Base-by-base conservation (phyloP, 2,329 filamentous ascomycete genomes). In the Fusarium pininemorale region DNA sequence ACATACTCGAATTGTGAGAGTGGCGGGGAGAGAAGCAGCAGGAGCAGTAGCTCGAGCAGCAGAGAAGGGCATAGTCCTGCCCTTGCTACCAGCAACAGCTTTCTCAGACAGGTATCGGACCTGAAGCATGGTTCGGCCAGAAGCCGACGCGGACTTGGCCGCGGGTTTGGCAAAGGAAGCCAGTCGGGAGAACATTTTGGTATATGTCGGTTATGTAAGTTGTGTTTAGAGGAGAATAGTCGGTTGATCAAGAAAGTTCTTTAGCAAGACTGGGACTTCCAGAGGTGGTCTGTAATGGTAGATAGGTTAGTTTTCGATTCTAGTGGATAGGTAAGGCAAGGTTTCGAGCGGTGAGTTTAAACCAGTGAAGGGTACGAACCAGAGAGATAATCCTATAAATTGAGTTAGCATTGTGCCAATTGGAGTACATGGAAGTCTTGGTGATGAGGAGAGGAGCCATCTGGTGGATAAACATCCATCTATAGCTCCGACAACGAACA, bases 1-100 rank as follows among this genome's bases (percentile, higher is more conserved):
- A 84, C 90, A 63, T 87, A 94, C 93, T 85, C 93, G 93, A 83
- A 99, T 97, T 74, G 96, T 98, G 81, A 99, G 94, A 67, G 96
- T 98, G 73, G 96, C 96, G 79, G 82, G 81, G 45, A 83, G 61
- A 58, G 80, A 80, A 44, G 91, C 89, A 72, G 90, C 90, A 69
- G 92, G 90, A 74, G 92, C 81, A 54, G 88, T 95, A 70, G 90
- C 88, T 75, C 87, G 87, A 73, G 87, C 84, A 72, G 87, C 85
- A 66, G 84, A 85, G 41, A 85, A 83, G 72, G 92, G 90, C 86
- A 93, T 91, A 77, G 89, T 87, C 79, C 93, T 90, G 79, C 91
- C 90, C 80, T 90, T 91, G 84, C 90, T 94, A 77, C 89, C 90
- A 77, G 93, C 89, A 51, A 91, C 77, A 66, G 80, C 75, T 76